Conservation (phyloP, 1,284 basidiomycete species). For the Puccinia horiana region DNA sequence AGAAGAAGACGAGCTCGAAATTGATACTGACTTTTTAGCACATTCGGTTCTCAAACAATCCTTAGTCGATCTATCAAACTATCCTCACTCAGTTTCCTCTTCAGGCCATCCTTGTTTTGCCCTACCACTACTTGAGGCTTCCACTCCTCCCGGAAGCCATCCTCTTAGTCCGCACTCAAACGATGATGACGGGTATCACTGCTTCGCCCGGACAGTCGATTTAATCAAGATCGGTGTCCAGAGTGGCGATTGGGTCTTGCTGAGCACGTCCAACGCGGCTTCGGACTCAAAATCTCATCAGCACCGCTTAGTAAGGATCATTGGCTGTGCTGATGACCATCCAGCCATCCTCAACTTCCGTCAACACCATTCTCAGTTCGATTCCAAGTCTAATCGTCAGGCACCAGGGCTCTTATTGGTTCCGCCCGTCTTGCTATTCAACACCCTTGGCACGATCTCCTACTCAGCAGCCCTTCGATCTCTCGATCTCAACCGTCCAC, state of each 20-base stretch:
- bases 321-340: conserved; percentile 31
- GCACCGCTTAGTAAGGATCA: conserved; percentile 55
- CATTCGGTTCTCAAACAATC: conserved; percentile 39
- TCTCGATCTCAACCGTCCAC: conserved; percentile 49
- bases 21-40: conserved; percentile 21
- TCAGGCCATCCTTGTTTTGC: conserved; percentile 57
- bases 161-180: conserved; percentile 19
- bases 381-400: conserved; percentile 28
- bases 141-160: conserved; percentile 50
- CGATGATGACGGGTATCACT: neutral
- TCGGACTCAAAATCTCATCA: conserved; percentile 49
- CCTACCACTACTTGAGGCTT: conserved; percentile 52
- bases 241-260: conserved; percentile 81
- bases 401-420: conserved; percentile 10
- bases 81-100: conserved; percentile 50
- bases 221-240: conserved; percentile 74
- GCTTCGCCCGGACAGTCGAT: conserved; percentile 66
- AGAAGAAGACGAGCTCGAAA: conserved; percentile 14
- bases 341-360: conserved; percentile 36
- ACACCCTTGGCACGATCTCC: conserved; percentile 60
- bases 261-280: conserved; percentile 49
- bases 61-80: conserved; percentile 50
- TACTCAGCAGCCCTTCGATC: conserved; percentile 55
- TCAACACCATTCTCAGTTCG: conserved; percentile 20
- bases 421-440: conserved; percentile 66